These are phyloP conservation scores for Breynia disticha DNA, from an alignment of 441 rosid genomes.

Conservation along the genomic window DNA sequence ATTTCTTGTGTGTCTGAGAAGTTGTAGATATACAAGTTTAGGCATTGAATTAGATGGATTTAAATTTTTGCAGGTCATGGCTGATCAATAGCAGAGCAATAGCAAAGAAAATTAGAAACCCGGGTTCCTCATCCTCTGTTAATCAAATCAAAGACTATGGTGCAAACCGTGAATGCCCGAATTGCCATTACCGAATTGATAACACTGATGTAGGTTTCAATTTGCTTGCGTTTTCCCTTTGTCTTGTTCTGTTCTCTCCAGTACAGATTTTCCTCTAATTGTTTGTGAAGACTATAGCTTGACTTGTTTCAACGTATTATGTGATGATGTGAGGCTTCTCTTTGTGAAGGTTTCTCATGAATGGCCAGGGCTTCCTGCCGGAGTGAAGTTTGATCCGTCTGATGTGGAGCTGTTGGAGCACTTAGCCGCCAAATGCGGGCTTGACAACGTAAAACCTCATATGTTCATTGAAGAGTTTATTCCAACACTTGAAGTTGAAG, in stretches of 20 bases:
- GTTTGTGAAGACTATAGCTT: background rate
- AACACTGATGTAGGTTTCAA: conserved; percentile 65
- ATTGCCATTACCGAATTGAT: conserved; percentile 53
- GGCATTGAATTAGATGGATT: background rate
- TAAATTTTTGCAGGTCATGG: conserved; percentile 55
- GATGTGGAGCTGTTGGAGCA: conserved; percentile 64
- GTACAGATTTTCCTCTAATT: background rate
- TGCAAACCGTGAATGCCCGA: conserved; percentile 64
- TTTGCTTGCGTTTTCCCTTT: background rate
- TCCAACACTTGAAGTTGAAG: conserved; percentile 44
- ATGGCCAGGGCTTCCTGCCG: conserved; percentile 89
- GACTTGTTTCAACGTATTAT: too few species aligned
- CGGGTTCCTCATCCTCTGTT: conserved; percentile 34
- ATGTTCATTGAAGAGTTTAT: conserved; percentile 68
- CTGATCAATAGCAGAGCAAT: conserved; percentile 58
- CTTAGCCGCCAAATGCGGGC: conserved; percentile 70
- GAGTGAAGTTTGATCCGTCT: conserved; percentile 94
- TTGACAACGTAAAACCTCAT: conserved; percentile 43
- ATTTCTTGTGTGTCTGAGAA: background rate
- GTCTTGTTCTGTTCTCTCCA: background rate
- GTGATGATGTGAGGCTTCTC: background rate
- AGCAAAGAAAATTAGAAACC: conserved; percentile 64
- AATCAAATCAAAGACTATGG: conserved; percentile 50
- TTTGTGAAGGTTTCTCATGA: conserved; percentile 41
- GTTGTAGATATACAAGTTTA: too few species aligned